Conservation (phyloP, 257 asterid species). For the Solanum microdontum region DNA sequence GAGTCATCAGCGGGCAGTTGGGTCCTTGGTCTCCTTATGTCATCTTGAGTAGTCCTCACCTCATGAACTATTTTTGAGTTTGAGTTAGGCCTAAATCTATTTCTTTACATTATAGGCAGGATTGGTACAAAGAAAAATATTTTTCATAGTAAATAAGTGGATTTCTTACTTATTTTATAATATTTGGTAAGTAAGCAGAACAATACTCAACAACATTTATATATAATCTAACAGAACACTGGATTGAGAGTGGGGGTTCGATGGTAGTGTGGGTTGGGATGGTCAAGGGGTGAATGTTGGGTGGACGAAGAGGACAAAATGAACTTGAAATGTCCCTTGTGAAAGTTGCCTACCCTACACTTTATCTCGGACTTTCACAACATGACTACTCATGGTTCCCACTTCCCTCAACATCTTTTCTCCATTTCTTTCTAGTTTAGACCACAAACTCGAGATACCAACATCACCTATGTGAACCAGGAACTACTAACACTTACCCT, state of each 20-base stretch:
- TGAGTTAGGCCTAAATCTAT: accelerated
- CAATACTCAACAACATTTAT: too few relatives aligned
- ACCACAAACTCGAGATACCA: neutral
- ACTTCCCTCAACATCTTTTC: neutral
- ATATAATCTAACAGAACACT: neutral
- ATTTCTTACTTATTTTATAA: too few relatives aligned
- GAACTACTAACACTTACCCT: neutral
- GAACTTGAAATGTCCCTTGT: neutral
- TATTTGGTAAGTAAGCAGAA: too few relatives aligned
- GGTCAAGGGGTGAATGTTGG: neutral
- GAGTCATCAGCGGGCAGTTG: neutral
- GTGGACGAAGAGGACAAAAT: neutral
- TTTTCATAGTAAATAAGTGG: neutral
- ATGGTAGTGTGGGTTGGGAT: neutral
- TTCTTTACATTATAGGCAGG: neutral
- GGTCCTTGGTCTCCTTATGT: neutral
- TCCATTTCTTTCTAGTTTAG: neutral
- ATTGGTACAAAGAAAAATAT: neutral
- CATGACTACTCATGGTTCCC: neutral
- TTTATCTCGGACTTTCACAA: neutral
- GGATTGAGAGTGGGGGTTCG: neutral
- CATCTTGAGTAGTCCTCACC: neutral
- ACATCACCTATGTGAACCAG: neutral
- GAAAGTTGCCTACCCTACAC: neutral
- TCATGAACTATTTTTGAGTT: neutral